Evolutionary conservation across 192 early-diverging fungal genomes (phyloP).

Genomic region (Tieghemiomyces parasiticus): DNA sequence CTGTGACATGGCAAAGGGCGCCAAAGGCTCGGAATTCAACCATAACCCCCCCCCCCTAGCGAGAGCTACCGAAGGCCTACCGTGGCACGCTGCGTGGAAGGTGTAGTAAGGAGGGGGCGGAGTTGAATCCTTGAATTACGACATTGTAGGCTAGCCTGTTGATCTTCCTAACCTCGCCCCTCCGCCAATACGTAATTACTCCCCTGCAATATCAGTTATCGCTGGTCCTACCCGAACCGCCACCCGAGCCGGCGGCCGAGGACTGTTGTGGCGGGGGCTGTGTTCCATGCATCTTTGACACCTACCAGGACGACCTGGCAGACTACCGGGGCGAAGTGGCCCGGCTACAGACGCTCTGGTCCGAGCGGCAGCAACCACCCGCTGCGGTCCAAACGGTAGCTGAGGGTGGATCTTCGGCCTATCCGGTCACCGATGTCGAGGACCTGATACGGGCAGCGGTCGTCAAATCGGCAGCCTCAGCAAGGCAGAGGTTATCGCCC

Average conservation of each 20-base stretch:
- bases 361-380: too few relatives aligned
- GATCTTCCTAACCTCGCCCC: neutral
- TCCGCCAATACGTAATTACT: neutral
- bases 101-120: neutral
- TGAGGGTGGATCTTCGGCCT: neutral
- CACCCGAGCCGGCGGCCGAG: neutral
- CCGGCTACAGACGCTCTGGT: too few relatives aligned
- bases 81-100: too few relatives aligned
- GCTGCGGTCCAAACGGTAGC: neutral
- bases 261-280: slow-evolving; percentile 11
- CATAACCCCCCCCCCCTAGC: too few relatives aligned
- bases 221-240: slow-evolving; percentile 8
- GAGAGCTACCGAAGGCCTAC: too few relatives aligned
- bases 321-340: slow-evolving; percentile 3
- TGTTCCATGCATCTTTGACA: slow-evolving; percentile 13
- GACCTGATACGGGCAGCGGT: neutral
- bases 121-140: neutral
- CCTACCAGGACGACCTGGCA: slow-evolving; percentile 9
- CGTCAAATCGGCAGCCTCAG: neutral
- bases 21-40: neutral
- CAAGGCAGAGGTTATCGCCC: neutral
- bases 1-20: neutral
- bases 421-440: neutral
- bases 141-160: neutral
- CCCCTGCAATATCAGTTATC: neutral